Evolutionary conservation across 768 basidiomycete species (phyloP).

Genomic region (Boletus bicolor): DNA sequence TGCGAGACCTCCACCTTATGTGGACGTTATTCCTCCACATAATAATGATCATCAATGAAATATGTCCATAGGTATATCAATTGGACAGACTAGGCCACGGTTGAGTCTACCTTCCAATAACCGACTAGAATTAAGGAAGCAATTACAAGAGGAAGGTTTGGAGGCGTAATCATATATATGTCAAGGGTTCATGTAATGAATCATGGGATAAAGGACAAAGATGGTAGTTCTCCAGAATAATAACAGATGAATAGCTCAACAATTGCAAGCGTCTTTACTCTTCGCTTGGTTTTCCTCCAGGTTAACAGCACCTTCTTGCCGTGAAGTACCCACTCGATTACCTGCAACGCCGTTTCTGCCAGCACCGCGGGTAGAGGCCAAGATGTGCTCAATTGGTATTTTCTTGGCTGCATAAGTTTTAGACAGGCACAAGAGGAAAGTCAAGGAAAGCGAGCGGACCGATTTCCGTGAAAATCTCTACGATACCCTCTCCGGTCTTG

Average conservation of each 20-base stretch:
- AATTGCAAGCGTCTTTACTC: constrained; percentile 77
- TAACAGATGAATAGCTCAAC: constrained; percentile 42
- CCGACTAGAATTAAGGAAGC: constrained; percentile 24
- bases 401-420: constrained; percentile 61
- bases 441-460: constrained; percentile 47
- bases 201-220: constrained; percentile 19
- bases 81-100: background rate
- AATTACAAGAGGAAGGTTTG: constrained; percentile 31
- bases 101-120: no score
- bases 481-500: constrained; percentile 93
- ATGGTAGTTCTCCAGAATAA: constrained; percentile 17
- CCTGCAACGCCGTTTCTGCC: constrained; percentile 60
- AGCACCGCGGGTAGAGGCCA: constrained; percentile 73
- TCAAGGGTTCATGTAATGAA: constrained; percentile 19
- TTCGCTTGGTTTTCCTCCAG: constrained; percentile 65
- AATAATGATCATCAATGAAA: constrained; percentile 12
- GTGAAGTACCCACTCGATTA: constrained; percentile 47
- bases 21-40: constrained; percentile 41
- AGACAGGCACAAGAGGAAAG: background rate
- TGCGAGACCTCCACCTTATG: constrained; percentile 58
- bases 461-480: constrained; percentile 97
- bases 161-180: constrained; percentile 25
- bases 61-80: background rate
- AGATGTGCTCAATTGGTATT: constrained; percentile 90
- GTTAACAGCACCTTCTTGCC: constrained; percentile 58